A percentile compares a stretch with the other conserved stretches of the same genome.
phyloP scores from a whole-genome alignment of 805 yeast species.

The Sugiyamaella mastotermitis region DNA sequence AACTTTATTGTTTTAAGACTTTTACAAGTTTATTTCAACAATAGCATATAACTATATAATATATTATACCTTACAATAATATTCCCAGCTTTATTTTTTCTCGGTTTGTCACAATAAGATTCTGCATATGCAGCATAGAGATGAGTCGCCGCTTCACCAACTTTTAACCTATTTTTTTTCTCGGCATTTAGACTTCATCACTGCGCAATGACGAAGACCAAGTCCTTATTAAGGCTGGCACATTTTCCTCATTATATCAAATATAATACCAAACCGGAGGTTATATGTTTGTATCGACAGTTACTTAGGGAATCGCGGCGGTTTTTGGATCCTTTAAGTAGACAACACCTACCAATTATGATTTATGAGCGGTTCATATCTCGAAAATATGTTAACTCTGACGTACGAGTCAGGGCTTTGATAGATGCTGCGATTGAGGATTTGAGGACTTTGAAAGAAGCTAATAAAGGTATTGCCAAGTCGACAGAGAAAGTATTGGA shows the following conservation, averaged over 20 bases:
- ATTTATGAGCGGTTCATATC: constrained; percentile 17
- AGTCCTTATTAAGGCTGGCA: background rate
- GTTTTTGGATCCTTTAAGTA: constrained; percentile 20
- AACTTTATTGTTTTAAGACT: no score
- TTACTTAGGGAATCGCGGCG: constrained; percentile 8
- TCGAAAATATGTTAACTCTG: constrained; percentile 18
- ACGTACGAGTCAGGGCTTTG: constrained; percentile 13
- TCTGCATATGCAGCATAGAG: no score
- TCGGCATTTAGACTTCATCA: no score
- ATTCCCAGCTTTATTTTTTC: no score
- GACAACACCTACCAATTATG: constrained; percentile 10
- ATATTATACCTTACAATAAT: no score
- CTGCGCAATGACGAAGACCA: no score
- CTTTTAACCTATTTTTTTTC: no score
- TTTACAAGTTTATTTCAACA: no score
- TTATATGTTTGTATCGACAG: constrained; percentile 12
- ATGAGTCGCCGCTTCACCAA: no score
- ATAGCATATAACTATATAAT: no score
- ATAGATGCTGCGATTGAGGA: constrained; percentile 11
- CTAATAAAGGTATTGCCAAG: constrained; percentile 9
- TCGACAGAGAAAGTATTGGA: constrained; percentile 14
- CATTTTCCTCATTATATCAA: constrained; percentile 18
- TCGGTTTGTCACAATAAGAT: no score
- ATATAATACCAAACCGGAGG: constrained; percentile 2
- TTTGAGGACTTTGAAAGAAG: constrained; percentile 8